Percentiles rank a stretch among this genome's conserved stretches.
Evolutionary conservation across 805 yeast species (phyloP).

Genomic region (Myxozyma sirexii): DNA sequence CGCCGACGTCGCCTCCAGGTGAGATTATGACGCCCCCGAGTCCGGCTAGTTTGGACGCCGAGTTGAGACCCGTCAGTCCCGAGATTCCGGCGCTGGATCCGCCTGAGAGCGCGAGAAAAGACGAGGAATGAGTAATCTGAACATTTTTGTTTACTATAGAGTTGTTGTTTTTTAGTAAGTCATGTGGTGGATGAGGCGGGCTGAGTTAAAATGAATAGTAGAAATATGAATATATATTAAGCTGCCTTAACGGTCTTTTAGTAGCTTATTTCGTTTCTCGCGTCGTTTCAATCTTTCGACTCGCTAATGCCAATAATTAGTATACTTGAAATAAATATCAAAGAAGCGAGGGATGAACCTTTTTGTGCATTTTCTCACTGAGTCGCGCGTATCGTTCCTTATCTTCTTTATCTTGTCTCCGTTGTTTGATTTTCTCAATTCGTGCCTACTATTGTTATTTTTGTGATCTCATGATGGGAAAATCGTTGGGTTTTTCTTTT

Average conservation of each 20-base stretch:
- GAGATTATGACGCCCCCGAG: constrained; percentile 14
- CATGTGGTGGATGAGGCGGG: too few species aligned
- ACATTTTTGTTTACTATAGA: too few species aligned
- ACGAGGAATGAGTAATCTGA: too few species aligned
- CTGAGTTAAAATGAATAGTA: too few species aligned
- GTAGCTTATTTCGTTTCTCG: constrained; percentile 92
- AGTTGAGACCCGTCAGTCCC: constrained; percentile 9
- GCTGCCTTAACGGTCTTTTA: constrained; percentile 81
- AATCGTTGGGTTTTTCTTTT: constrained; percentile 20
- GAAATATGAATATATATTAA: too few species aligned
- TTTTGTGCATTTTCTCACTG: constrained; percentile 86
- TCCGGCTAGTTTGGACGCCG: constrained; percentile 15
- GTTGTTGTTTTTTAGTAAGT: too few species aligned
- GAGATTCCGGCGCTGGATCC: constrained; percentile 21
- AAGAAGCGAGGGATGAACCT: too few species aligned
- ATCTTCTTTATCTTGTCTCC: constrained; percentile 68
- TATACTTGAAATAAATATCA: not conserved
- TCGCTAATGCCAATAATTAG: constrained; percentile 27
- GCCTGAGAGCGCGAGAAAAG: constrained; percentile 7
- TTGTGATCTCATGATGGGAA: not conserved
- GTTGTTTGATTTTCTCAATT: constrained; percentile 60
- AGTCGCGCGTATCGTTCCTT: constrained; percentile 81
- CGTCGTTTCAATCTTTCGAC: constrained; percentile 86
- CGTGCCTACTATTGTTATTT: constrained; percentile 48
- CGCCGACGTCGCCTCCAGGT: constrained; percentile 11